Conservation (phyloP, 345 rosid genomes). For the Citrus sp. region DNA sequence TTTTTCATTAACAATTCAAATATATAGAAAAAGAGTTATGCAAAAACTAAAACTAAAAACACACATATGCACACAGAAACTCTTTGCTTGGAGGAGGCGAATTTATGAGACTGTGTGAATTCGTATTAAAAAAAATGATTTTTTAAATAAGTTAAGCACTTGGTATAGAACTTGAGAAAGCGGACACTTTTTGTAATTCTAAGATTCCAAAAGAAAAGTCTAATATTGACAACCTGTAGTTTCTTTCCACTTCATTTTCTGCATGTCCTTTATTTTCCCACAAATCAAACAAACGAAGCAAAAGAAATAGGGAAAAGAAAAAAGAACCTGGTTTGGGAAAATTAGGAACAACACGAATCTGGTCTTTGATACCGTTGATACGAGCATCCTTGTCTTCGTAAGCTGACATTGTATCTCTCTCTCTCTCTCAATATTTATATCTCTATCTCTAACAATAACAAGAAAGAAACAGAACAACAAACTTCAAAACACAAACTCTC, state of each 20-base stretch:
- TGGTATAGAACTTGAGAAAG: neutral
- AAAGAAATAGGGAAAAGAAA: neutral
- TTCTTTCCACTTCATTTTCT: neutral
- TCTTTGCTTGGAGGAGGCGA: neutral
- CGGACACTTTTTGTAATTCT: neutral
- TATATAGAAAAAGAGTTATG: neutral
- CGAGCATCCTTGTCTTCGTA: conserved; percentile 66
- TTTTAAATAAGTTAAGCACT: neutral
- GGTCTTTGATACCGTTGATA: conserved; percentile 61
- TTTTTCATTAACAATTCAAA: conserved; percentile 3
- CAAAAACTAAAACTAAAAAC: neutral
- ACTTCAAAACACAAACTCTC: neutral
- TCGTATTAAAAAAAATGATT: no score
- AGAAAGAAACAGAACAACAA: neutral
- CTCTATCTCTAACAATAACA: neutral
- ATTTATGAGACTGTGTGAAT: neutral
- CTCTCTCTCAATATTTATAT: neutral
- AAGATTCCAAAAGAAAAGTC: neutral
- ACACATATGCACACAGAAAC: neutral
- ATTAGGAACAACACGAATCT: conserved; percentile 86
- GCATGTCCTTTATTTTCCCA: neutral
- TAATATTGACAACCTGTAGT: neutral
- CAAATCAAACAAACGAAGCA: neutral
- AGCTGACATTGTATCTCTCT: conserved; percentile 54
- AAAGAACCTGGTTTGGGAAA: conserved; percentile 71